Conservation (phyloP, 352 stramenopile genomes). For the Thraustochytrium sp. region DNA sequence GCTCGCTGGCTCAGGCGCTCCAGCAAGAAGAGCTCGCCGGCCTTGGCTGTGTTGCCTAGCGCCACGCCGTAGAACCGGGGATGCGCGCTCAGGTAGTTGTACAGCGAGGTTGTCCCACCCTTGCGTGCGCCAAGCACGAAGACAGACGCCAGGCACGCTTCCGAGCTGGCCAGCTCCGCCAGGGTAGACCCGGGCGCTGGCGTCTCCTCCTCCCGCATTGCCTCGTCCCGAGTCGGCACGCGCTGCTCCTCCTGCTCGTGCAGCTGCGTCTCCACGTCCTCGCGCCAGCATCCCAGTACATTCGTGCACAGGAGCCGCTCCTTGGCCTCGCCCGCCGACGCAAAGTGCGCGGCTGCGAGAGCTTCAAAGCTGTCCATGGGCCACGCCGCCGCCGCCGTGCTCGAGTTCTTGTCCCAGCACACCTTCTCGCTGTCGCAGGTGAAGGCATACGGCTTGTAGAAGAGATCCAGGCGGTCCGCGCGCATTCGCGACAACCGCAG, state of each 20-base stretch:
- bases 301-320: background rate
- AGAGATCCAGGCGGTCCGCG: background rate
- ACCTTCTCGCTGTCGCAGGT: background rate
- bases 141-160: background rate
- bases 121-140: slow-evolving; percentile 20
- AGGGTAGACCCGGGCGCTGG: background rate
- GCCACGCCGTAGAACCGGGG: background rate
- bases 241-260: background rate
- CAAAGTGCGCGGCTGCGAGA: background rate
- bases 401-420: slow-evolving; percentile 3
- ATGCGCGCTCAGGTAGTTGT: slow-evolving; percentile 1
- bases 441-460: slow-evolving; percentile 7
- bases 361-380: background rate
- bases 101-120: slow-evolving; percentile 33
- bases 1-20: background rate
- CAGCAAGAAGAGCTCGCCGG: background rate
- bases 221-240: background rate
- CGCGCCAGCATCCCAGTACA: background rate
- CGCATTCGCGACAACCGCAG: background rate
- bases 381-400: background rate
- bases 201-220: background rate
- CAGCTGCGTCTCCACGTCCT: background rate
- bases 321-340: background rate
- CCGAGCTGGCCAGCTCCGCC: background rate
- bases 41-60: background rate